Evolutionary conservation across 2,329 filamentous ascomycete genomes (phyloP), one percentile per base, ranked within the genome.

Genomic region (Diplodia corticola): DNA sequence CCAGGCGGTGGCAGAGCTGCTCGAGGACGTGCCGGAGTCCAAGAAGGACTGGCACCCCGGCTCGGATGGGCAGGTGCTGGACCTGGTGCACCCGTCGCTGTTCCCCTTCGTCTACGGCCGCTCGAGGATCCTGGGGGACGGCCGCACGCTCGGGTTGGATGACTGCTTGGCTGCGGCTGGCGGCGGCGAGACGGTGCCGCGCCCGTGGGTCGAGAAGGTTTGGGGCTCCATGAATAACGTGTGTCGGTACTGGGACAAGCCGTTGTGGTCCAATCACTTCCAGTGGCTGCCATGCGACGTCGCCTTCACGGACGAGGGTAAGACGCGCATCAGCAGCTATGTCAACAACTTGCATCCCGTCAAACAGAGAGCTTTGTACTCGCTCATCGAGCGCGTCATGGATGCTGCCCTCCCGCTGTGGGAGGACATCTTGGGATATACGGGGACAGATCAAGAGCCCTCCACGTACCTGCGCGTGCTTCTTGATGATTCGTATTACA

Each of bases 11-110:
- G 71, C 72, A 2, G 71, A 71, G 0, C 55, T 33, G 7, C 77
- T 91, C 1, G 83, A 88, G 65, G 74, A 84, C 30, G 78, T 84
- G 0, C 81, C 83, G 0, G 81, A 82, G 1, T 64, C 76, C 0
- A 59, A 79, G 37, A 83, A 84, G 68, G 88, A 89, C 73, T 90
- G 84, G 82, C 86, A 90, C 73, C 88, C 88, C 0, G 78, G 81
- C 5, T 86, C 83, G 0, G 77, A 86, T 49, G 75, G 77, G 0
- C 82, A 81, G 64, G 86, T 90, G 4, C 80, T 88, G 0, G 83
- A 90, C 70, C 76, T 90, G 1, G 80, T 90, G 3, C 83, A 89
- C 69, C 87, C 87, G 1, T 89, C 86, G 0, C 46, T 72, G 7
- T 72, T 68, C 57, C 71, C 72, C 12, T 61, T 73, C 9, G 46